A percentile compares a stretch with the other conserved stretches of the same genome.
These are phyloP conservation scores for Orbilia blumenaviensis DNA, from an alignment of 2,329 filamentous ascomycete genomes.

Conservation along the genomic window DNA sequence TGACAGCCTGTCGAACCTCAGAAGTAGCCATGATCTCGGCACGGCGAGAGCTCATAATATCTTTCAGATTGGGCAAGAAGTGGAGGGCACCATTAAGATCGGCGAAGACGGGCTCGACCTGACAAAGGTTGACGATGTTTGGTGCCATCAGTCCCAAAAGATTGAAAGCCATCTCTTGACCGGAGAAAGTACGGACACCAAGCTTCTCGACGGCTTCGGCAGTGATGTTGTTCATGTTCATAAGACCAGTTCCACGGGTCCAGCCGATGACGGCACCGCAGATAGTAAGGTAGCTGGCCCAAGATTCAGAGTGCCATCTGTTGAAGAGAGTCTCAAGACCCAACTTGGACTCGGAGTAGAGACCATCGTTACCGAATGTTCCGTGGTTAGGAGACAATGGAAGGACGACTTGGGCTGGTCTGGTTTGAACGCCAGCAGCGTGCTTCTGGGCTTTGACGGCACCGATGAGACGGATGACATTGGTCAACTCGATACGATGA, in stretches of 20 bases:
- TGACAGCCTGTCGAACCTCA: slow-evolving; percentile 90
- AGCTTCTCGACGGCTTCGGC: slow-evolving; percentile 96
- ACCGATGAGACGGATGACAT: slow-evolving; percentile 89
- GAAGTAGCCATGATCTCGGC: slow-evolving; percentile 95
- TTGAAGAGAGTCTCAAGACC: slow-evolving; percentile 97
- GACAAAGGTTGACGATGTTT: slow-evolving; percentile 91
- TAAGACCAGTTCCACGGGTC: slow-evolving; percentile 97
- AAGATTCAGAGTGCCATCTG: slow-evolving; percentile 96
- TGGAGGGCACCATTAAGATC: slow-evolving; percentile 97
- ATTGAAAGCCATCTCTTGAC: slow-evolving; percentile 99
- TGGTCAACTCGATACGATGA: slow-evolving; percentile 98
- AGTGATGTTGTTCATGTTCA: slow-evolving; percentile 97
- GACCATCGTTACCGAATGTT: slow-evolving; percentile 95
- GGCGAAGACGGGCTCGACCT: slow-evolving; percentile 92
- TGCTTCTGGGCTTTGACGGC: slow-evolving; percentile 90
- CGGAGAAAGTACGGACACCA: slow-evolving; percentile 96
- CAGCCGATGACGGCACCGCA: slow-evolving; percentile 98
- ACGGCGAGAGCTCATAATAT: slow-evolving; percentile 89
- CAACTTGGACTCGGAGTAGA: slow-evolving; percentile 98
- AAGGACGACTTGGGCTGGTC: slow-evolving; percentile 93
- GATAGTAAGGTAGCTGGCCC: slow-evolving; percentile 96
- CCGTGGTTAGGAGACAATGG: slow-evolving; percentile 97
- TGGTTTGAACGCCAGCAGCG: slow-evolving; percentile 87
- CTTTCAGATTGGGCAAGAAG: slow-evolving; percentile 95
- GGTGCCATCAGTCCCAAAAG: slow-evolving; percentile 95